Evolutionary conservation across 768 basidiomycete species (phyloP).

Genomic region (Lanmaoa rubissima): DNA sequence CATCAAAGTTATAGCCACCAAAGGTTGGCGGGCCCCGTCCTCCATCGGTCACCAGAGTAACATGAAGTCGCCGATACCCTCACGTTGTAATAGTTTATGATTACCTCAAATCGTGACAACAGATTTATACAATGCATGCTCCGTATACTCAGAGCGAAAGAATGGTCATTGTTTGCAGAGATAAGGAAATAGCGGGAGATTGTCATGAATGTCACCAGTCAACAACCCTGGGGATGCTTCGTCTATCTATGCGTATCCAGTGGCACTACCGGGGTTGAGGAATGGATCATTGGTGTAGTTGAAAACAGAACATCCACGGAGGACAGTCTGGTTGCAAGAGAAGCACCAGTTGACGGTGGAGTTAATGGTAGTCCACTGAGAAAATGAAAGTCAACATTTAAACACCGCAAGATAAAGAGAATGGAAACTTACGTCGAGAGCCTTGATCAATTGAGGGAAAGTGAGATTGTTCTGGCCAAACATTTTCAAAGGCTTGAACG

Average conservation of each 20-base stretch:
- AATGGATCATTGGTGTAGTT: slow-evolving; percentile 30
- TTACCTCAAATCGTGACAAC: background rate
- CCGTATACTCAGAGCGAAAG: background rate
- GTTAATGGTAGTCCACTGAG: slow-evolving; percentile 29
- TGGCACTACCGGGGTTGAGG: slow-evolving; percentile 29
- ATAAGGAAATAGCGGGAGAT: background rate
- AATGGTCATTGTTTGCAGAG: background rate
- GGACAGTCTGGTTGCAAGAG: slow-evolving; percentile 34
- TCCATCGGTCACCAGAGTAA: background rate
- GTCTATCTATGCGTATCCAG: background rate
- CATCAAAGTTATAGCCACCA: background rate
- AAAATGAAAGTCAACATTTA: background rate
- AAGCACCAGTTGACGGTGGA: slow-evolving; percentile 34
- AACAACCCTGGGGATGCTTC: background rate
- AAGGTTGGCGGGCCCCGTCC: too few species aligned
- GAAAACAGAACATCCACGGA: slow-evolving; percentile 32
- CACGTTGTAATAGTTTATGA: background rate
- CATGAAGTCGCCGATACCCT: background rate
- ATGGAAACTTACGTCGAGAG: slow-evolving; percentile 17
- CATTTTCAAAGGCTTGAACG: slow-evolving; percentile 63
- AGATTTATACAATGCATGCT: background rate
- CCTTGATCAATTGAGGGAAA: slow-evolving; percentile 16
- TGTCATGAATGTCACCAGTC: background rate
- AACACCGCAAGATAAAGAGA: background rate
- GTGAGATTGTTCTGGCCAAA: slow-evolving; percentile 45